Base-by-base conservation (phyloP, 192 early-diverging fungal species). In the Entomortierella chlamydospora region DNA sequence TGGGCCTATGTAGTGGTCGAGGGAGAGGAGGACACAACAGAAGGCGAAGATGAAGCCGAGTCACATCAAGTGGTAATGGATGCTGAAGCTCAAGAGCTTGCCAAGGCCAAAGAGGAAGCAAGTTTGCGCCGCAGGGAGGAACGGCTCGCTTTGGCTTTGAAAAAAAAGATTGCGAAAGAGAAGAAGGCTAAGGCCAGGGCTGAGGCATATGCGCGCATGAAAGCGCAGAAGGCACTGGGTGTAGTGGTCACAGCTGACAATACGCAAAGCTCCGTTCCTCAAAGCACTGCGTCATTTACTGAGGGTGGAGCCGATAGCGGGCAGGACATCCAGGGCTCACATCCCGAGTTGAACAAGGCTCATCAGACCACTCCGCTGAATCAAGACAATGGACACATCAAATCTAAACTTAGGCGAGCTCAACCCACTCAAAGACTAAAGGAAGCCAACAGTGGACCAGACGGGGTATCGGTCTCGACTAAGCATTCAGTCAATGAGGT, bases 1-100 rank as follows among this genome's bases (percentile, higher is more conserved):
- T 85, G 84, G 84, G 82, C 81, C 0, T 85, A 83, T 53, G 63
- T 85, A 15, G 74, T 78, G 0, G 67, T 79, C 1, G 68, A 70
- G 10, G 76, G 76, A n/a, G 84, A 85, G 12, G 81, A 83, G 25
- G 74, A 79, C 25, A 60, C 68, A 42, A 57, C 57, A 11, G 84
- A 83, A 18, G 82, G 65, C 0, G 81, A 77, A 6, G 80, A 79
- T 4, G 81, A 71, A 34, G 65, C 13, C n/a, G 51, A 54, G 12
- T 28, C 50, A 0, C 15, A 31, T 15, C 33, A 42, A 33, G 20
- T 18, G 4, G 37, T 11, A 28, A 18, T 34, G n/a, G 41, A 56
- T 31, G 0, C 12, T 13, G 60, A 62, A 25, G 30, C 69, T 17
- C 18, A 29, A 4, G 15, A 1, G 5, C 2, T 39, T 33, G 52